Evolutionary conservation across 108 stramenopile genomes (phyloP), one percentile per base, ranked within the genome.

Genomic region (Chaetoceros tenuissimus): DNA sequence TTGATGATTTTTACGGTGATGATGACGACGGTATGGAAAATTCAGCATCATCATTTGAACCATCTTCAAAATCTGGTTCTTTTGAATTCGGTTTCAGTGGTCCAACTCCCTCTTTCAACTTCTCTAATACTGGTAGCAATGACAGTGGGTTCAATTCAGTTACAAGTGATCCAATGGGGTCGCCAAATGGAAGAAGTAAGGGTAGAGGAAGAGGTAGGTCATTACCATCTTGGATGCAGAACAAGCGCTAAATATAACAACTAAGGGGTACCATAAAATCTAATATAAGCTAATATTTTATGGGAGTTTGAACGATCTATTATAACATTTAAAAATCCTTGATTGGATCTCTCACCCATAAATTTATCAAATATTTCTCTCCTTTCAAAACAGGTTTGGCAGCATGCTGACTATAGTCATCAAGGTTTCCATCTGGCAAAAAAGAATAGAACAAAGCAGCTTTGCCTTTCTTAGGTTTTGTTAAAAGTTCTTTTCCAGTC

Each of bases 381-480:
- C 92, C 89, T 46, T 68, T 48, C 26, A 26, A 55, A 21, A 92
- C 79, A 10, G 90, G 89, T 60, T 79, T 45, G 3, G 89, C 92
- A 7, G 89, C 82, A 62, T 94, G 93, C 46, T 91, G 82, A 25
- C 80, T 74, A 57, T 84, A 79, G 55, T 89, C 87, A 49, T 93
- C 92, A 62, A 80, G 75, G 50, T 96, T 96, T 8, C 95, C 95
- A 60, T 96, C 95, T 3, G 85, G 85, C 20, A 94, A 59, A 28
- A 89, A 79, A n/a, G 72, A 75, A 70, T 96, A 96, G 60, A 96
- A 92, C 31, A 92, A 62, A 13, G 85, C 84, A 26, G 90, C 85
- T 55, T 90, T 90, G 2, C 89, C 84, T 25, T 54, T 63, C 65
- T 79, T 49, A 3, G 89, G 85, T 51, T 67, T 69, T 23, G 77